These are phyloP conservation scores for Chytriomyces sp. DNA, from an alignment of 192 early-diverging fungal genomes.

Conservation along the genomic window DNA sequence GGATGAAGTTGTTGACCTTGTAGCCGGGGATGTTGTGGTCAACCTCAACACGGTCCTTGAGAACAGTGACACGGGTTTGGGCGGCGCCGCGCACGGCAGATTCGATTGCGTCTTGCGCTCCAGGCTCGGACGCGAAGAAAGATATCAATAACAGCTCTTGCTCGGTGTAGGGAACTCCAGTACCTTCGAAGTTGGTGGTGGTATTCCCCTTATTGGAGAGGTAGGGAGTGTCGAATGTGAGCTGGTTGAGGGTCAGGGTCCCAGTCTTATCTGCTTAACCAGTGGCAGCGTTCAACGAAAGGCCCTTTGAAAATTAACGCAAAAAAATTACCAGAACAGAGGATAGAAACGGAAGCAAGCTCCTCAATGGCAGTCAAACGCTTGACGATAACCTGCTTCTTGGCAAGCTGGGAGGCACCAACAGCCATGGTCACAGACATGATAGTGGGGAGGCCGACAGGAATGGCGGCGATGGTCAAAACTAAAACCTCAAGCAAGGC, in stretches of 20 bases:
- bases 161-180: conserved; percentile 50
- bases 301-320: conserved; percentile 15
- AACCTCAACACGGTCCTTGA: conserved; percentile 58
- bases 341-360: too few relatives aligned
- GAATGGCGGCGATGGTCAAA: conserved; percentile 90
- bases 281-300: conserved; percentile 72
- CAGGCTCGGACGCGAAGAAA: too few relatives aligned
- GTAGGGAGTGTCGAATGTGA: conserved; percentile 85
- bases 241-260: conserved; percentile 89
- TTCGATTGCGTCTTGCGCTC: conserved; percentile 91
- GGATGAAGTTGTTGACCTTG: conserved; percentile 87
- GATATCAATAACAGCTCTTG: conserved; percentile 84
- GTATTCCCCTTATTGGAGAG: conserved; percentile 53
- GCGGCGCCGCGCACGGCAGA: conserved; percentile 81
- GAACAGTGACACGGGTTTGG: conserved; percentile 67
- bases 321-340: conserved; percentile 63
- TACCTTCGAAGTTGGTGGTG: conserved; percentile 69
- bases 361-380: too few relatives aligned
- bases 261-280: conserved; percentile 85
- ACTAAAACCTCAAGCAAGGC: conserved; percentile 75
- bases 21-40: conserved; percentile 89
- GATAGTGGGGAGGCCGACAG: conserved; percentile 93
- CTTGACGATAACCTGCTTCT: too few relatives aligned
- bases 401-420: too few relatives aligned
- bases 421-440: conserved; percentile 95